Evolutionary conservation across 2,329 filamentous ascomycete genomes (phyloP).

Genomic region (Stagonosporopsis chrysanthemi): DNA sequence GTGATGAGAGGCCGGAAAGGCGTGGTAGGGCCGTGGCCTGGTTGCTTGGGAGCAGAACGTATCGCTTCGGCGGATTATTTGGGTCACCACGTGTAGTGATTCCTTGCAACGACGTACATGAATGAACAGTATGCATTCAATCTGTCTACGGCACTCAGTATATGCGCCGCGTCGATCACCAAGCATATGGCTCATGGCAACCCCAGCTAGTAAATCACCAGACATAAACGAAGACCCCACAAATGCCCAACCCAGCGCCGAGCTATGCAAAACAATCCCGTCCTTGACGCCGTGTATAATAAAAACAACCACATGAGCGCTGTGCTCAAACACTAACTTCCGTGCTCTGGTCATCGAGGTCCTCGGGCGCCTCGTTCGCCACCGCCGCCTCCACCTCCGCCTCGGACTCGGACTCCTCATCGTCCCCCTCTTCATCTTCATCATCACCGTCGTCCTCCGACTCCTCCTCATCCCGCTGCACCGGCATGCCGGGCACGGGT

Average conservation of each 20-base stretch:
- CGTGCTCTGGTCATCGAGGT: conserved; percentile 24
- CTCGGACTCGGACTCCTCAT: conserved; percentile 42
- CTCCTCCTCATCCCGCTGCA: conserved; percentile 51
- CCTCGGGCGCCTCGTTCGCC: conserved; percentile 3
- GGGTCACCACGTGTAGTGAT: neutral
- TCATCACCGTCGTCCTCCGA: conserved; percentile 47
- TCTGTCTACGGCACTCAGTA: too few relatives aligned
- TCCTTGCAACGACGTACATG: neutral
- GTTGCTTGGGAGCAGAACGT: neutral
- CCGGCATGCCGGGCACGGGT: conserved; percentile 49
- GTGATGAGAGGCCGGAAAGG: too few relatives aligned
- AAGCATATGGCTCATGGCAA: neutral
- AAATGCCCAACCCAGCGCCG: conserved; percentile 5
- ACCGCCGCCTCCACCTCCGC: conserved; percentile 2
- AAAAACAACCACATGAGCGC: neutral
- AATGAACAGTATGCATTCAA: neutral
- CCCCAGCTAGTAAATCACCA: neutral
- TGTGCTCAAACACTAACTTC: conserved; percentile 14
- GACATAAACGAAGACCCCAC: neutral
- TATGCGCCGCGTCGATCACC: neutral
- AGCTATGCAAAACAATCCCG: conserved; percentile 13
- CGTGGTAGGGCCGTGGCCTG: too few relatives aligned
- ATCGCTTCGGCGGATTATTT: neutral
- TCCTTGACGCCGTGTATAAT: conserved; percentile 3
- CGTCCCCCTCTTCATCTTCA: conserved; percentile 43